Evolutionary conservation across 306 rosid genomes (phyloP).

Genomic region (Vigna trinervia): DNA sequence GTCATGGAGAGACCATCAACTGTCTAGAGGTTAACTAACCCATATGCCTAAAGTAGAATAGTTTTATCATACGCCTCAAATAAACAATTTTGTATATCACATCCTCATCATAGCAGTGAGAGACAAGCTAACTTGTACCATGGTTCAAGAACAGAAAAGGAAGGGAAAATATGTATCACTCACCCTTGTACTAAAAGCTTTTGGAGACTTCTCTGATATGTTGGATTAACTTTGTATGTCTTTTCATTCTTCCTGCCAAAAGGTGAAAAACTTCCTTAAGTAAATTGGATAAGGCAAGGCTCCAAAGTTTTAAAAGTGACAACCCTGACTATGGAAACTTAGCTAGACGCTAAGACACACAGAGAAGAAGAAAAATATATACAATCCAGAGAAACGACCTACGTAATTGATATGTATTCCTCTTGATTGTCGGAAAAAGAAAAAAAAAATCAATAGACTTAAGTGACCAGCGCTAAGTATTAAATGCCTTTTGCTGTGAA

Average conservation of each 20-base stretch:
- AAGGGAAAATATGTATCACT: conserved; percentile 42
- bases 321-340: conserved; percentile 8
- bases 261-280: conserved; percentile 13
- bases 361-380: conserved; percentile 15
- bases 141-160: background rate
- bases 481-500: background rate
- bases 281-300: conserved; percentile 15
- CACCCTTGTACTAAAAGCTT: conserved; percentile 82
- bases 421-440: background rate
- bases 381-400: conserved; percentile 17
- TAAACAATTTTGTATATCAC: background rate
- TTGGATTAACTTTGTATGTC: conserved; percentile 75
- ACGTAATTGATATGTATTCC: conserved; percentile 15
- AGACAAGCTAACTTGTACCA: conserved; percentile 27
- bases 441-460: background rate
- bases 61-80: conserved; percentile 9
- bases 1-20: background rate
- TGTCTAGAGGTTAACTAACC: background rate
- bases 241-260: conserved; percentile 79
- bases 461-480: background rate
- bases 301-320: conserved; percentile 14
- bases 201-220: conserved; percentile 85
- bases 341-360: background rate
- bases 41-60: conserved; percentile 14
- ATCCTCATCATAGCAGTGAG: conserved; percentile 10